Conservation (phyloP, 2,329 filamentous ascomycete species). For the Chrysoporthe austroafricana region DNA sequence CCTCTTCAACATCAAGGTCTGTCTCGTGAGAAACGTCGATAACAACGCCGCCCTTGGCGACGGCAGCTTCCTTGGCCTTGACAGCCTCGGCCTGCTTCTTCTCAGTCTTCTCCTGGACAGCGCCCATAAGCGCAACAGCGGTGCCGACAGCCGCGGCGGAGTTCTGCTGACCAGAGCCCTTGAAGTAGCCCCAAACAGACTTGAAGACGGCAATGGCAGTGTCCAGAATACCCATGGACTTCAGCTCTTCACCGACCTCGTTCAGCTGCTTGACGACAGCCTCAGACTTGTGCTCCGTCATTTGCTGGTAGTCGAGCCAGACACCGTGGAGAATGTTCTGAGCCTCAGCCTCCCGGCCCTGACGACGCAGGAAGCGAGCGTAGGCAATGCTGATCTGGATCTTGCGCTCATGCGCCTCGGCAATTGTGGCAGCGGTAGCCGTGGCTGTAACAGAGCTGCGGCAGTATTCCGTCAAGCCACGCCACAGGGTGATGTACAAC, state of each 20-base stretch:
- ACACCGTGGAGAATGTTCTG: slow-evolving; percentile 31
- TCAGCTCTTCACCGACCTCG: slow-evolving; percentile 30
- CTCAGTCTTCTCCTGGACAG: slow-evolving; percentile 27
- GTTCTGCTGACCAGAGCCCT: slow-evolving; percentile 29
- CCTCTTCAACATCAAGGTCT: slow-evolving; percentile 20
- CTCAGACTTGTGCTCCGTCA: slow-evolving; percentile 28
- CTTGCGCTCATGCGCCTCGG: slow-evolving; percentile 31
- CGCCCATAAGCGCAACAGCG: slow-evolving; percentile 27
- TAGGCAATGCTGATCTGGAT: slow-evolving; percentile 31
- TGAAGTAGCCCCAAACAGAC: slow-evolving; percentile 31
- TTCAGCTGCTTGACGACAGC: slow-evolving; percentile 30
- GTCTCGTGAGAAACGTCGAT: slow-evolving; percentile 25
- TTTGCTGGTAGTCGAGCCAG: slow-evolving; percentile 31
- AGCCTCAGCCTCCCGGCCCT: slow-evolving; percentile 28
- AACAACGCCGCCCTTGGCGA: slow-evolving; percentile 21
- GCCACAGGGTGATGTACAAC: slow-evolving; percentile 33
- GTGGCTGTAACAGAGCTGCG: slow-evolving; percentile 26
- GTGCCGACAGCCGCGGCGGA: slow-evolving; percentile 29
- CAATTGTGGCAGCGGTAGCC: slow-evolving; percentile 23
- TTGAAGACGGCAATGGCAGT: slow-evolving; percentile 30
- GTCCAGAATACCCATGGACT: slow-evolving; percentile 30
- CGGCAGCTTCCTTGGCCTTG: slow-evolving; percentile 24
- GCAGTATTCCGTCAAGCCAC: slow-evolving; percentile 31
- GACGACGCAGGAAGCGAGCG: slow-evolving; percentile 30
- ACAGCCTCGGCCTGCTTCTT: slow-evolving; percentile 26